These are phyloP conservation scores for Pilasporangium apinafurcum DNA, from an alignment of 352 stramenopile genomes.

Conservation along the genomic window DNA sequence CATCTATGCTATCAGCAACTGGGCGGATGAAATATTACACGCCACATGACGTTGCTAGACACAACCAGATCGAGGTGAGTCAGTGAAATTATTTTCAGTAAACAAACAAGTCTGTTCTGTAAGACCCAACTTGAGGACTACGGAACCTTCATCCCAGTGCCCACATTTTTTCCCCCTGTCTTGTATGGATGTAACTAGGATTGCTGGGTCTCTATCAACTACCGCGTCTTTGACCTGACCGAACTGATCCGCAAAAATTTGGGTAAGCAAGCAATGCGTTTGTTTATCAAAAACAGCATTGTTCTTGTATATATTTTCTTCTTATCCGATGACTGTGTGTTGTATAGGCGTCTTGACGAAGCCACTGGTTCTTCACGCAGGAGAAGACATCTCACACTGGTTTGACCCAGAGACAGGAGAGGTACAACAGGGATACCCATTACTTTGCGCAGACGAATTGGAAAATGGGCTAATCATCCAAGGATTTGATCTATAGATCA, in stretches of 20 bases:
- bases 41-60: too few species aligned
- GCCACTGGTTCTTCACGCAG: constrained; percentile 76
- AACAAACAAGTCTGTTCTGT: too few species aligned
- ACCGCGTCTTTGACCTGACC: constrained; percentile 82
- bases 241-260: constrained; percentile 58
- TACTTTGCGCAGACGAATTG: too few species aligned
- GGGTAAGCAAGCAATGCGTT: constrained; percentile 12
- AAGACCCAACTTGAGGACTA: too few species aligned
- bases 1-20: too few species aligned
- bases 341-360: constrained; percentile 74
- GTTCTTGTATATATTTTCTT: background rate
- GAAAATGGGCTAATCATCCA: background rate
- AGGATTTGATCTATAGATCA: constrained; percentile 27
- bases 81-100: too few species aligned
- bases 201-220: constrained; percentile 71
- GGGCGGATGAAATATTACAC: too few species aligned
- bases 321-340: background rate
- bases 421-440: constrained; percentile 14
- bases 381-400: constrained; percentile 90
- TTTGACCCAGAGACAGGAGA: constrained; percentile 76
- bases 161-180: too few species aligned
- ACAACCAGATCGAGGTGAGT: too few species aligned
- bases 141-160: too few species aligned
- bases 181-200: constrained; percentile 35
- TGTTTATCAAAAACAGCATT: background rate